Evolutionary conservation across 768 basidiomycete species (phyloP).

Genomic region (Piloderma croceum): DNA sequence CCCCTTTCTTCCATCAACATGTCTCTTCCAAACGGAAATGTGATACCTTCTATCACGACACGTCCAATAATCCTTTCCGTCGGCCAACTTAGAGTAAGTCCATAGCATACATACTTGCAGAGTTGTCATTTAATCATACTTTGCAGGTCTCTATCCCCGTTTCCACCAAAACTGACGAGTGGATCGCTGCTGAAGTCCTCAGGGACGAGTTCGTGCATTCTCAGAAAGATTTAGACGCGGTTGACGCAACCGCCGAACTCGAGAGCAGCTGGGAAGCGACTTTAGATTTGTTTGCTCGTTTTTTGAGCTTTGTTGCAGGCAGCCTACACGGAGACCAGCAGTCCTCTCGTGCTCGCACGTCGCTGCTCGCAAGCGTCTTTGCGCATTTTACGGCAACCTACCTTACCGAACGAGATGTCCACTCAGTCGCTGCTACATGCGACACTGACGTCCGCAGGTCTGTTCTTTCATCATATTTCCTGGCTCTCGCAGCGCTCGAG

Average conservation of each 20-base stretch:
- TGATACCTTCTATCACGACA: slow-evolving; percentile 24
- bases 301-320: slow-evolving; percentile 70
- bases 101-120: slow-evolving; percentile 8
- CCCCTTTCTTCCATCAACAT: slow-evolving; percentile 25
- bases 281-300: slow-evolving; percentile 76
- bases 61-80: slow-evolving; percentile 31
- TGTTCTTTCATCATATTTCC: slow-evolving; percentile 76
- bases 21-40: slow-evolving; percentile 28
- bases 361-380: slow-evolving; percentile 70
- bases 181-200: slow-evolving; percentile 90
- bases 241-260: slow-evolving; percentile 46
- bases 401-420: slow-evolving; percentile 71
- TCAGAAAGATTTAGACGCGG: slow-evolving; percentile 51
- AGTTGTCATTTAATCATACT: slow-evolving; percentile 1
- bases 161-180: slow-evolving; percentile 72
- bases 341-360: slow-evolving; percentile 46
- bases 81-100: slow-evolving; percentile 30
- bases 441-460: slow-evolving; percentile 70
- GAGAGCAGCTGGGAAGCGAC: slow-evolving; percentile 59
- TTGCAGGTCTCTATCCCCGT: slow-evolving; percentile 80
- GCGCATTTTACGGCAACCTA: slow-evolving; percentile 73
- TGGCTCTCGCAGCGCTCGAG: slow-evolving; percentile 66
- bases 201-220: slow-evolving; percentile 80
- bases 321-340: slow-evolving; percentile 53
- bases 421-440: slow-evolving; percentile 71